phyloP scores from a whole-genome alignment of 2,329 filamentous ascomycete genomes.

The Botryotinia narcissicola region DNA sequence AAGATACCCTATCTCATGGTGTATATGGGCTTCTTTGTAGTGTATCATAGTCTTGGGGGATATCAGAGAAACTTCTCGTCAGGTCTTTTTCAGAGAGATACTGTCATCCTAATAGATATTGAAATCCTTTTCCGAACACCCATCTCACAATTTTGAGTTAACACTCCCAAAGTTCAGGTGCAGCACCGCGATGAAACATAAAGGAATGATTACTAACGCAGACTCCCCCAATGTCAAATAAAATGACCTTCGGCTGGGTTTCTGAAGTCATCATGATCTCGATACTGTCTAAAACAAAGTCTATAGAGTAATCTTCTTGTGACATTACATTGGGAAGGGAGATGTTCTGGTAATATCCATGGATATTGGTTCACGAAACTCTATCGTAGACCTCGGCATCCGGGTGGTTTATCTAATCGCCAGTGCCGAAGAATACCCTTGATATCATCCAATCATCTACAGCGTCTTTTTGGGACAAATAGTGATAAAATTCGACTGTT shows the following conservation, averaged over 20 bases:
- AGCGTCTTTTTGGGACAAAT: no score
- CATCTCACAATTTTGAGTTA: not conserved
- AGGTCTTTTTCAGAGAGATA: not conserved
- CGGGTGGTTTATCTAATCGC: not conserved
- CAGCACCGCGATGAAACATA: not conserved
- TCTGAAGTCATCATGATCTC: conserved; percentile 42
- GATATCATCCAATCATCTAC: not conserved
- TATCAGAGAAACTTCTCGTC: not conserved
- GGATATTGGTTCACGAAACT: not conserved
- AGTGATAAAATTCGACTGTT: no score
- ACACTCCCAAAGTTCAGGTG: not conserved
- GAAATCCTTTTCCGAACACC: not conserved
- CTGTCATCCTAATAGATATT: not conserved
- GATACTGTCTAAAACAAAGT: conserved; percentile 36
- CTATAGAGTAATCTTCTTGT: conserved; percentile 35
- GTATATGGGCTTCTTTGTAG: not conserved
- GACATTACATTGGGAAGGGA: conserved; percentile 34
- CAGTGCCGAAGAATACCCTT: not conserved
- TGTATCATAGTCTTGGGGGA: no score
- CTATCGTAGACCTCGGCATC: conserved; percentile 14
- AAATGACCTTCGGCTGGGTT: conserved; percentile 54
- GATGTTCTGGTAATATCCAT: not conserved
- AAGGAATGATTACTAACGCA: conserved; percentile 64
- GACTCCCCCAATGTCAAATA: conserved; percentile 97
- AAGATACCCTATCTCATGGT: not conserved